Evolutionary conservation across 345 rosid genomes (phyloP).

Genomic region (Populus simonii): DNA sequence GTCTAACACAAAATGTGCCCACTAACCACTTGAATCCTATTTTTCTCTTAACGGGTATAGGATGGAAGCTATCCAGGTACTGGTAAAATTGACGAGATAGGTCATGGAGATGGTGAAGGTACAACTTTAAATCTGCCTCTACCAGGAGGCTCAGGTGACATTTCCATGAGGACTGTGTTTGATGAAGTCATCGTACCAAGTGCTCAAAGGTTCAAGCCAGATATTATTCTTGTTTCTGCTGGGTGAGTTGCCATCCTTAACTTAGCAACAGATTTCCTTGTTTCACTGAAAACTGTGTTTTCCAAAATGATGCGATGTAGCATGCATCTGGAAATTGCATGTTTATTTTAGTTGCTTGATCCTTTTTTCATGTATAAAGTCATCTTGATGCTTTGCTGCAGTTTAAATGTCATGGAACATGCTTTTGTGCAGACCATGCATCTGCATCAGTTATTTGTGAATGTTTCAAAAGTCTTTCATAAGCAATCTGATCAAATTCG

Average conservation of each 20-base stretch:
- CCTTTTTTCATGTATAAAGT: not conserved
- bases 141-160: constrained; percentile 95
- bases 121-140: constrained; percentile 78
- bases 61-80: constrained; percentile 97
- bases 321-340: not conserved
- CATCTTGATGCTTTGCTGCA: not conserved
- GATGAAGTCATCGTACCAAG: constrained; percentile 86
- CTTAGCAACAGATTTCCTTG: not conserved
- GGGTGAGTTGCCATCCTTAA: constrained; percentile 52
- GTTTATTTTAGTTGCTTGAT: not conserved
- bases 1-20: not conserved
- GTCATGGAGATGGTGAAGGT: constrained; percentile 86
- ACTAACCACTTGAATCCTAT: constrained; percentile 1
- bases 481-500: not conserved
- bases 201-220: constrained; percentile 88
- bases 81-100: constrained; percentile 69
- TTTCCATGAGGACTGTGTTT: constrained; percentile 74
- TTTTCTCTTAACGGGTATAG: constrained; percentile 26
- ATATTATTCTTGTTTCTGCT: constrained; percentile 92
- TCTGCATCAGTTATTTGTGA: not conserved
- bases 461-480: not conserved
- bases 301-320: not conserved
- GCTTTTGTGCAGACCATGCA: not conserved
- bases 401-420: not conserved
- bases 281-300: not conserved